Conservation (phyloP, 2,329 filamentous ascomycete species). For the Cordyceps militaris region DNA sequence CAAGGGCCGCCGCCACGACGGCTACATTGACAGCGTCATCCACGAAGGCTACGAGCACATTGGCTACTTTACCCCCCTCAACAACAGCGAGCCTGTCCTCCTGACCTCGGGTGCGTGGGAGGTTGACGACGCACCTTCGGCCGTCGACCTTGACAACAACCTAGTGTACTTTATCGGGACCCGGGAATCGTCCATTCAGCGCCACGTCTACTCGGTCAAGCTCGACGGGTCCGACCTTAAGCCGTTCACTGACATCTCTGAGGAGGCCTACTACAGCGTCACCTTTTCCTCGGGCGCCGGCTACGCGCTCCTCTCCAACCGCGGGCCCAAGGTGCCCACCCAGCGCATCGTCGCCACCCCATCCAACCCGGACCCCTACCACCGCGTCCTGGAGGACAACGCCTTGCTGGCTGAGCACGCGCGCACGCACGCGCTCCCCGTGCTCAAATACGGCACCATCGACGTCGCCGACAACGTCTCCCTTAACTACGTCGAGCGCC, state of each 20-base stretch:
- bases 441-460: constrained; percentile 74
- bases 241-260: constrained; percentile 64
- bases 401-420: constrained; percentile 59
- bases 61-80: constrained; percentile 84
- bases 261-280: constrained; percentile 70
- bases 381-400: constrained; percentile 74
- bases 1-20: constrained; percentile 71
- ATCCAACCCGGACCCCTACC: constrained; percentile 55
- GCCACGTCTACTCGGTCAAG: constrained; percentile 85
- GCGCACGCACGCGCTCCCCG: constrained; percentile 71
- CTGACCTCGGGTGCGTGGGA: constrained; percentile 90
- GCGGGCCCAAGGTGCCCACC: constrained; percentile 79
- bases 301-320: constrained; percentile 77
- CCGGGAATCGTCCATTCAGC: constrained; percentile 79
- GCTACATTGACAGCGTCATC: constrained; percentile 88
- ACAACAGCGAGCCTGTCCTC: constrained; percentile 73
- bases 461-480: constrained; percentile 70
- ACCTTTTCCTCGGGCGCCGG: constrained; percentile 80
- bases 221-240: constrained; percentile 69
- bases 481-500: constrained; percentile 69
- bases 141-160: constrained; percentile 77
- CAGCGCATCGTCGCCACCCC: constrained; percentile 86
- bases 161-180: constrained; percentile 87
- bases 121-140: constrained; percentile 76
- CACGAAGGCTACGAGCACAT: constrained; percentile 83